Evolutionary conservation across 805 yeast genomes (phyloP), one percentile per base, ranked within the genome.

Genomic region (Pichia gijzeniarum): DNA sequence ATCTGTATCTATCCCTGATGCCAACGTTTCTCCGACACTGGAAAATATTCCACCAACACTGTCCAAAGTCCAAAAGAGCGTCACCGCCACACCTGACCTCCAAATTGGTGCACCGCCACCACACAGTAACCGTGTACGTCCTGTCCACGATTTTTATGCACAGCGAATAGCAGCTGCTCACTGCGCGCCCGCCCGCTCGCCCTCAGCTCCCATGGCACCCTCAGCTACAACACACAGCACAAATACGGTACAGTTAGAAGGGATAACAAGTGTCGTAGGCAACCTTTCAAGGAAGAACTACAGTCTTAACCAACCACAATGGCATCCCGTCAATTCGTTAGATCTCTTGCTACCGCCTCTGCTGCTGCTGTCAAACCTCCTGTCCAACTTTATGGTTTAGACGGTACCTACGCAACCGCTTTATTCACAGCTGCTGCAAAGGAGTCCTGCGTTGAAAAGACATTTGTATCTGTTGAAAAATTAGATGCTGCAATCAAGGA

Each of bases 351-450:
- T 61, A 69, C 90, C 48, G 83, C 86, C 56, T 52, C 61, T 44
- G 45, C 60, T 43, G 47, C 52, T 18, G 33, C 60, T 31, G 77
- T 77, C 61, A 82, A 80, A 69, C 89, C 95, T 44, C 97, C 98
- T 47, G 85, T 91, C 53, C 96, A 89, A 77, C 77, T 91, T 65
- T 91, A 78, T 62, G 98, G 98, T 53, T 72, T 91, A 57, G 97
- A 90, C 57, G 99, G 98, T 64, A 89, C 98, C 54, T 91, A 91
- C 69, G 99, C 98, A 57, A 77, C 88, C 48, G 96, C 99, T 41
- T 77, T 93, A 59, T 91, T 82, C 79, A 74, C 90, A 45, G 97
- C 98, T 19, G 83, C 98, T 47, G 83, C 83, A 55, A 83, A 86
- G 74, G 80, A 79, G 57, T 77, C 95, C 31, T 73, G 87, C 9